A percentile compares a stretch with the other conserved stretches of the same genome.
Evolutionary conservation across 2,329 filamentous ascomycete genomes (phyloP).

Genomic region (Aureobasidium sp.): DNA sequence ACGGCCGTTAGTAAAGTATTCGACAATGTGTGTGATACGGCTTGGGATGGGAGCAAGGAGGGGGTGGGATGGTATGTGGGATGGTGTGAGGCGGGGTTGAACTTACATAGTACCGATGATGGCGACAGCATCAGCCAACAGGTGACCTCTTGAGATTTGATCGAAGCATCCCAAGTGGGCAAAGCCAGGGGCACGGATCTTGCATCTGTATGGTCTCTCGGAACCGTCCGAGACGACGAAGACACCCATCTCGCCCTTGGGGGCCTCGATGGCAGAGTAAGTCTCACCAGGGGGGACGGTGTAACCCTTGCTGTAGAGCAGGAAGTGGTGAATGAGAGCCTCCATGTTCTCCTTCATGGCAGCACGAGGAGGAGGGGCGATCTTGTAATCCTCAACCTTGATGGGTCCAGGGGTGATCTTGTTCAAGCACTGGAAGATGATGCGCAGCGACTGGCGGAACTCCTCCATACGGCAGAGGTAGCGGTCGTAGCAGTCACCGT

Average conservation of each 20-base stretch:
- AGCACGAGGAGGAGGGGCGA: conserved; percentile 86
- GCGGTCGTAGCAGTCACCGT: conserved; percentile 98
- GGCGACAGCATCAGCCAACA: conserved; percentile 92
- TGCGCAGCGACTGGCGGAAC: conserved; percentile 95
- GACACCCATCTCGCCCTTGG: conserved; percentile 99
- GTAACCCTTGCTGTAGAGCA: conserved; percentile 98
- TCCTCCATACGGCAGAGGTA: conserved; percentile 99
- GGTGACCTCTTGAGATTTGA: conserved; percentile 82
- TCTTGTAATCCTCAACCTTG: conserved; percentile 97
- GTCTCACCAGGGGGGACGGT: conserved; percentile 95
- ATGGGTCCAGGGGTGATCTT: conserved; percentile 95
- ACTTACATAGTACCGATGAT: conserved; percentile 60
- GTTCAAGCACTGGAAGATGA: conserved; percentile 98
- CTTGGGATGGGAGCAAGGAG: too few relatives aligned
- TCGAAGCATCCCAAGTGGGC: conserved; percentile 93
- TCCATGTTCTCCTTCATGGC: conserved; percentile 99
- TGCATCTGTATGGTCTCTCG: conserved; percentile 94
- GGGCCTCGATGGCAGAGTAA: conserved; percentile 97
- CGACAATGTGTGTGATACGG: neutral
- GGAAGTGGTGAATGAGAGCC: conserved; percentile 96
- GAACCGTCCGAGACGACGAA: conserved; percentile 93
- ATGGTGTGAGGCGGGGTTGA: neutral
- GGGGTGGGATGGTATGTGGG: too few relatives aligned
- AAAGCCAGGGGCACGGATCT: conserved; percentile 94
- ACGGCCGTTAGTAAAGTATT: neutral